phyloP scores from a whole-genome alignment of 2,329 filamentous ascomycete genomes.

The Daldinia sp. region DNA sequence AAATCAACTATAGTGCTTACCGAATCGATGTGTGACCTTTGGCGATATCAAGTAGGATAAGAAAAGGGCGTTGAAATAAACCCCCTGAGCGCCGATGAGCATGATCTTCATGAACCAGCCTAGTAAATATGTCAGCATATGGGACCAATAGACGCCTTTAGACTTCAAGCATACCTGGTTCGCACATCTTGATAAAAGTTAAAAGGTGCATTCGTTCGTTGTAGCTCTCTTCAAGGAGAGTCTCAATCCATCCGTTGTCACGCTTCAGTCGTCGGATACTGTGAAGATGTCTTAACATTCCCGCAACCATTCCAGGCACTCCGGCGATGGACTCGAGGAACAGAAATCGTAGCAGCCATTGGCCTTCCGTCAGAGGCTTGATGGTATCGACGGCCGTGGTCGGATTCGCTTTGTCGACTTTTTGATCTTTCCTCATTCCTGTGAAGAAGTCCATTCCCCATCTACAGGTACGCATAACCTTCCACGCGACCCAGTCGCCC shows the following conservation, averaged over 20 bases:
- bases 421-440: conserved; percentile 78
- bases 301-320: conserved; percentile 96
- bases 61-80: conserved; percentile 97
- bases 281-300: conserved; percentile 90
- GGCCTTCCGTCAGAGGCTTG: conserved; percentile 79
- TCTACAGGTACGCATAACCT: conserved; percentile 79
- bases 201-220: conserved; percentile 95
- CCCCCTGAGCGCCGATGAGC: conserved; percentile 91
- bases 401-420: conserved; percentile 69
- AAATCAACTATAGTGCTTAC: conserved; percentile 13
- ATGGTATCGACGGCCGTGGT: conserved; percentile 66
- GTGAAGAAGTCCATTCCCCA: conserved; percentile 86
- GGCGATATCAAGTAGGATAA: conserved; percentile 88
- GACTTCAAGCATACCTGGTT: conserved; percentile 66
- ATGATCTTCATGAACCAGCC: conserved; percentile 92
- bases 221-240: conserved; percentile 87
- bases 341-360: conserved; percentile 91
- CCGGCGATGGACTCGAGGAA: conserved; percentile 96
- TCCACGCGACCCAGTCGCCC: conserved; percentile 83
- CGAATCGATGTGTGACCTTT: conserved; percentile 88
- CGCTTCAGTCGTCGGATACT: conserved; percentile 87
- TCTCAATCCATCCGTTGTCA: conserved; percentile 98
- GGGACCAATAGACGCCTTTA: neutral
- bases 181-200: conserved; percentile 91
- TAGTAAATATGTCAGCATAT: conserved; percentile 49